These are phyloP conservation scores for Urostyla sp. DNA, from an alignment of 73 alveolate species.

Conservation along the genomic window DNA sequence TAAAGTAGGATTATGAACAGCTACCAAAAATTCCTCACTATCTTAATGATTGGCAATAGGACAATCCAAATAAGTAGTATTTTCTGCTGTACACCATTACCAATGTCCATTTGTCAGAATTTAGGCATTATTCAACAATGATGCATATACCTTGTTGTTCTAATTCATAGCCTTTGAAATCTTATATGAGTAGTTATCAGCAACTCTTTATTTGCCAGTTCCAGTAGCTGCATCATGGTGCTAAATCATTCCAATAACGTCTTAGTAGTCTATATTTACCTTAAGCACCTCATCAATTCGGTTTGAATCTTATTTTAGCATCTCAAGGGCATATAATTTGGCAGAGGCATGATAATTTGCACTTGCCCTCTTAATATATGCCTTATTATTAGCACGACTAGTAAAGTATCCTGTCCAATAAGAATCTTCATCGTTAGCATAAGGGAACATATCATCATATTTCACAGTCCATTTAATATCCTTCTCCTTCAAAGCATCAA, in stretches of 20 bases:
- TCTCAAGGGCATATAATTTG: conserved; percentile 7
- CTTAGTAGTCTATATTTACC: too few species aligned
- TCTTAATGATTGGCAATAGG: not conserved
- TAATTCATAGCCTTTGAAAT: not conserved
- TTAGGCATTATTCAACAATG: not conserved
- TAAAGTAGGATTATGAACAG: conserved; percentile 1
- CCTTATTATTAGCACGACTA: conserved; percentile 92
- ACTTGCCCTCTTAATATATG: conserved; percentile 61
- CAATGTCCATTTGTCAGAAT: not conserved
- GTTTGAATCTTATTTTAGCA: too few species aligned
- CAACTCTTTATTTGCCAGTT: conserved; percentile 77
- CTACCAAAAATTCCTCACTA: not conserved
- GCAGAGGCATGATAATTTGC: conserved; percentile 45
- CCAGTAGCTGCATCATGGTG: conserved; percentile 95
- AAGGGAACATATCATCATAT: conserved; percentile 97
- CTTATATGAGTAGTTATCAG: conserved; percentile 57
- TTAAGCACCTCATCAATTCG: too few species aligned
- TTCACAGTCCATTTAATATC: conserved; percentile 81
- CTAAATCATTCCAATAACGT: too few species aligned
- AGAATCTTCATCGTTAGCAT: conserved; percentile 86
- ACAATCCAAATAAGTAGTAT: conserved; percentile 26
- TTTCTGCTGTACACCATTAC: not conserved
- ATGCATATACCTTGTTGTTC: not conserved
- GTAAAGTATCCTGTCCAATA: conserved; percentile 99
- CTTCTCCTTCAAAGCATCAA: conserved; percentile 75